Percentiles rank a stretch among this genome's conserved stretches.
Conservation (phyloP, 306 rosid species). For the Cercis canadensis region DNA sequence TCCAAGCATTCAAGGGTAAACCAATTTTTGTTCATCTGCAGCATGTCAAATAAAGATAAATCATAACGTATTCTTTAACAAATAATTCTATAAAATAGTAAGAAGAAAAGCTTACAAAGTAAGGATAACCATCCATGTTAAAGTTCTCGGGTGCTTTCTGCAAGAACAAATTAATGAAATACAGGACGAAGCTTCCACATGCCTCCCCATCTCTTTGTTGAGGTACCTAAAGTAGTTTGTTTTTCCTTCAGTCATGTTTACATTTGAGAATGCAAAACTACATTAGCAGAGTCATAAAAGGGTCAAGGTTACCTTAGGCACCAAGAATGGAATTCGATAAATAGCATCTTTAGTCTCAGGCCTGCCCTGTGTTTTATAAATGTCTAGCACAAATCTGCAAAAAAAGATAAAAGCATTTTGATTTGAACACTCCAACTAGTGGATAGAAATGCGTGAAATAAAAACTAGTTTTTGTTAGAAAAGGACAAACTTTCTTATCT, state of each 20-base stretch:
- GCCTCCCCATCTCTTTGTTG: conserved; percentile 74
- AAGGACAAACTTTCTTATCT: conserved; percentile 65
- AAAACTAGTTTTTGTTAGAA: conserved; percentile 30
- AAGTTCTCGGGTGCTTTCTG: conserved; percentile 64
- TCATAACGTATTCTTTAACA: not conserved
- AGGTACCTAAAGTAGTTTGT: conserved; percentile 63
- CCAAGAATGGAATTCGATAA: conserved; percentile 62
- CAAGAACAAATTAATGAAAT: conserved; percentile 70
- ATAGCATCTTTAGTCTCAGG: conserved; percentile 42
- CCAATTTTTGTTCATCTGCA: conserved; percentile 83
- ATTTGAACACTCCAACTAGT: conserved; percentile 6
- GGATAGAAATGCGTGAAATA: not conserved
- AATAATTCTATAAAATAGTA: conserved; percentile 5
- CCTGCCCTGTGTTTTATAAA: conserved; percentile 57
- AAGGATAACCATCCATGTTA: conserved; percentile 61
- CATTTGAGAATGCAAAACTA: not conserved
- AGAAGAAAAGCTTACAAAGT: conserved; percentile 63
- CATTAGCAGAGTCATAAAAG: not conserved
- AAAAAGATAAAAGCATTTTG: conserved; percentile 28
- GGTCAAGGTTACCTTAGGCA: conserved; percentile 53
- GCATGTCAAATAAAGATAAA: conserved; percentile 32
- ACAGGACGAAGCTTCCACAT: conserved; percentile 79
- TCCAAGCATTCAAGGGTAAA: conserved; percentile 56
- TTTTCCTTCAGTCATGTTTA: conserved; percentile 13
- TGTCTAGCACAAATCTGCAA: conserved; percentile 72